Percentiles rank a stretch among this genome's conserved stretches.
These are phyloP conservation scores for Colletotrichum siamense DNA, from an alignment of 2,329 filamentous ascomycete species.

Conservation along the genomic window DNA sequence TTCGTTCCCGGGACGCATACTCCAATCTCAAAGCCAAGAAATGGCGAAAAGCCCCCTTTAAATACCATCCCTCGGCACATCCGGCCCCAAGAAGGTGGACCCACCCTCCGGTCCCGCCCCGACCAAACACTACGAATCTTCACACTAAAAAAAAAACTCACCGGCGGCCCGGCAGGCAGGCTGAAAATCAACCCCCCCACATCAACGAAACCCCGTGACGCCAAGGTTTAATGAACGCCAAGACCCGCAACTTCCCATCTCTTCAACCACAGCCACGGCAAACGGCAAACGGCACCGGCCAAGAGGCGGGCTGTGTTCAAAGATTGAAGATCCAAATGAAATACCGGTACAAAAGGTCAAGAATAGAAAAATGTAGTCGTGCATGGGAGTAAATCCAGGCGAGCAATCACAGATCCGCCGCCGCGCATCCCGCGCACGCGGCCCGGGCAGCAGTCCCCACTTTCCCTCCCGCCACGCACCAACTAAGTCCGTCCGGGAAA, in stretches of 20 bases:
- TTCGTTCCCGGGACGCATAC: too few relatives aligned
- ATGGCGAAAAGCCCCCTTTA: neutral
- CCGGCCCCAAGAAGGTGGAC: neutral
- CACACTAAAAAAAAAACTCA: neutral
- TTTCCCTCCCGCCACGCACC: neutral
- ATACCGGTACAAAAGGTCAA: fast-evolving
- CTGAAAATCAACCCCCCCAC: neutral
- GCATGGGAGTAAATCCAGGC: neutral
- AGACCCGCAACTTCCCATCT: neutral
- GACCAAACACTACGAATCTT: neutral
- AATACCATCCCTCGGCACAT: neutral
- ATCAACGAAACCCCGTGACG: neutral
- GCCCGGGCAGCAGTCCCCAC: neutral
- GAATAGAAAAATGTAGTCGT: neutral
- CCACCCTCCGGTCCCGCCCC: neutral
- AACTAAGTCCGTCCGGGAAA: neutral
- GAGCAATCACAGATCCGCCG: fast-evolving
- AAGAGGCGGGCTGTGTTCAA: neutral
- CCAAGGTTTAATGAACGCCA: neutral
- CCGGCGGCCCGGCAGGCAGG: neutral
- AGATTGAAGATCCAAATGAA: neutral
- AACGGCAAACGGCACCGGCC: neutral
- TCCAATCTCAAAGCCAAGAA: neutral
- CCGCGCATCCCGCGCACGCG: neutral
- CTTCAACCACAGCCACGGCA: neutral